These are phyloP conservation scores for Pseudocercospora fijiensis DNA, from an alignment of 2,329 filamentous ascomycete genomes.

Conservation along the genomic window DNA sequence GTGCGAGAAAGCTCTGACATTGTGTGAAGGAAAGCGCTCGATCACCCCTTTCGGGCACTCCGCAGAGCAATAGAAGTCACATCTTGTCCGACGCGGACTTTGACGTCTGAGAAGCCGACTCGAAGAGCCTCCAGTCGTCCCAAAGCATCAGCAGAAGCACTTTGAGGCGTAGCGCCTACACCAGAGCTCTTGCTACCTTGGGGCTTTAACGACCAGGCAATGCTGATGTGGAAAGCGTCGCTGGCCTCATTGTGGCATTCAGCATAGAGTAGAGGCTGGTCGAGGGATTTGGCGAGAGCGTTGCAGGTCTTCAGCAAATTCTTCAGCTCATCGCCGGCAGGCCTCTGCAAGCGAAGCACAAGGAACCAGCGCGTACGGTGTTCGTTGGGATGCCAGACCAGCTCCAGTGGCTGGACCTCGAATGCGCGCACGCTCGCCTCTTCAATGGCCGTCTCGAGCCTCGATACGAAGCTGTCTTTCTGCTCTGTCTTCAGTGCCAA, in stretches of 20 bases:
- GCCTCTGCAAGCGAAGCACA: constrained; percentile 62
- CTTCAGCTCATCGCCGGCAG: constrained; percentile 41
- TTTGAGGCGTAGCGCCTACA: neutral
- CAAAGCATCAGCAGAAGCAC: constrained; percentile 5
- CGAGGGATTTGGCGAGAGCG: constrained; percentile 56
- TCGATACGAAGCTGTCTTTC: constrained; percentile 65
- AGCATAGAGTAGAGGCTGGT: constrained; percentile 70
- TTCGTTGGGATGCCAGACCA: constrained; percentile 67
- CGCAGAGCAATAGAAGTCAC: constrained; percentile 32
- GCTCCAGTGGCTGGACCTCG: constrained; percentile 44
- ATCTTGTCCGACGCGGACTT: constrained; percentile 49
- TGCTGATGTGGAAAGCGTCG: constrained; percentile 73
- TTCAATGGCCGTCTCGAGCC: constrained; percentile 50
- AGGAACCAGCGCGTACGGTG: constrained; percentile 77
- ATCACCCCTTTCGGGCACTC: constrained; percentile 10
- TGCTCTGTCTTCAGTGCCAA: constrained; percentile 71
- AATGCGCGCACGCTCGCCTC: constrained; percentile 47
- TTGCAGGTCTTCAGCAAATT: constrained; percentile 68
- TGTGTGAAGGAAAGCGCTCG: neutral
- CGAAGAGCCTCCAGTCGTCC: constrained; percentile 18
- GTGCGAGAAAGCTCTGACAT: neutral
- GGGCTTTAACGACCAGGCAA: constrained; percentile 73
- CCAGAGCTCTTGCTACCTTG: constrained; percentile 40
- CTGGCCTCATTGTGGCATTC: constrained; percentile 27
- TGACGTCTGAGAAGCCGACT: constrained; percentile 44